Conservation (phyloP, 2,329 filamentous ascomycete genomes). For the Coniochaeta pulveracea region DNA sequence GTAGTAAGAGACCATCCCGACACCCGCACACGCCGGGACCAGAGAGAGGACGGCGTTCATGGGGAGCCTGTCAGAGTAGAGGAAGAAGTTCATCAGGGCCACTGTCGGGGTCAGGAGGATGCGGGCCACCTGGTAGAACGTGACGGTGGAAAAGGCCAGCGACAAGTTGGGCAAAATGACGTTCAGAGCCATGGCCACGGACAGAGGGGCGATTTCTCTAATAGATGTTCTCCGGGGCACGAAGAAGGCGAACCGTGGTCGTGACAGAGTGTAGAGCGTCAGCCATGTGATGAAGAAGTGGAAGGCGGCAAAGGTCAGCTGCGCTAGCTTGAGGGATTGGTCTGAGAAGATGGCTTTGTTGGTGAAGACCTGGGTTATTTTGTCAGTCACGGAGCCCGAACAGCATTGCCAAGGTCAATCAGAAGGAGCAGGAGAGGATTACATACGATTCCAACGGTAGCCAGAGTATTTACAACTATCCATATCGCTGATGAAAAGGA, state of each 20-base stretch:
- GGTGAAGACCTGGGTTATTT: conserved; percentile 44
- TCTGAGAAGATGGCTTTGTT: conserved; percentile 62
- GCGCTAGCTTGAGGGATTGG: conserved; percentile 46
- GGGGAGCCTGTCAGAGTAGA: conserved; percentile 47
- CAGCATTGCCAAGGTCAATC: too few relatives aligned
- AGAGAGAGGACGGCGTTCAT: conserved; percentile 40
- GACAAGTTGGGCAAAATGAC: conserved; percentile 59
- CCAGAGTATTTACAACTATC: conserved; percentile 50
- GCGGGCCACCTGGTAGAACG: conserved; percentile 59
- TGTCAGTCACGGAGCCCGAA: conserved; percentile 7
- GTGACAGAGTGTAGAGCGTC: conserved; percentile 50
- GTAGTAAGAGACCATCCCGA: conserved; percentile 57
- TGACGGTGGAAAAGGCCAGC: conserved; percentile 55
- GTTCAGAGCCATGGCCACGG: conserved; percentile 55
- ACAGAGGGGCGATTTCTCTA: conserved; percentile 50
- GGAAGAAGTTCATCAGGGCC: conserved; percentile 51
- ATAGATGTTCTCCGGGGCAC: conserved; percentile 41
- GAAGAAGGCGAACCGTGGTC: conserved; percentile 47
- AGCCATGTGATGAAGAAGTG: conserved; percentile 57
- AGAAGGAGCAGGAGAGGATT: conserved; percentile 1
- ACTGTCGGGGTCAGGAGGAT: conserved; percentile 57
- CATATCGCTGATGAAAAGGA: conserved; percentile 33
- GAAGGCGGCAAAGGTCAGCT: conserved; percentile 56
- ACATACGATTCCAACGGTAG: conserved; percentile 51
- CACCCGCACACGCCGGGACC: conserved; percentile 50